Conservation (phyloP, 2,329 filamentous ascomycete genomes). For the Fusarium irregulare region DNA sequence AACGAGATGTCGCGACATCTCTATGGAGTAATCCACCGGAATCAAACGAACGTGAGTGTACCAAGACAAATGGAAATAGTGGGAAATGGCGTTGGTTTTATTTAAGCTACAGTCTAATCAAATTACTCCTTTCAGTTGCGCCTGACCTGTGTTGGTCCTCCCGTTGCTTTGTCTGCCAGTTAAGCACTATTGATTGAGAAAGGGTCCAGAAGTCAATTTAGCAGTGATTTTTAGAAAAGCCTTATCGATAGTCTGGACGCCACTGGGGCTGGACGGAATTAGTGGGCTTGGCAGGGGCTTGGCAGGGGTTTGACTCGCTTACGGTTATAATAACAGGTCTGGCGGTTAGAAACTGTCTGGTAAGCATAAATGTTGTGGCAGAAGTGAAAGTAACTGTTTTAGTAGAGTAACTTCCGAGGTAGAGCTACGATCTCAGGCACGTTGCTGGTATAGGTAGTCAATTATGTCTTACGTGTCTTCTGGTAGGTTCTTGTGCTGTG, state of each 20-base stretch:
- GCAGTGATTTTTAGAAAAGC: neutral
- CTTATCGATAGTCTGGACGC: neutral
- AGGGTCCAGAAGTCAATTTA: neutral
- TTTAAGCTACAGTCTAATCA: neutral
- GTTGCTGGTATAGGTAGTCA: too few species aligned
- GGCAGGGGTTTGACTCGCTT: accelerated
- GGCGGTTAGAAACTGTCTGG: neutral
- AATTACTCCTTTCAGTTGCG: neutral
- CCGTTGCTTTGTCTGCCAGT: too few species aligned
- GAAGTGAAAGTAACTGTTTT: neutral
- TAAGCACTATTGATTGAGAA: neutral
- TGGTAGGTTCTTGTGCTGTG: too few species aligned
- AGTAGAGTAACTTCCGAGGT: neutral
- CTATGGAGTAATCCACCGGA: neutral
- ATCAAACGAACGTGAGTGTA: neutral
- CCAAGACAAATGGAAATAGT: neutral
- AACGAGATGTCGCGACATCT: neutral
- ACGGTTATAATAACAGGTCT: neutral
- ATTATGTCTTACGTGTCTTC: too few species aligned
- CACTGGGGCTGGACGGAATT: neutral
- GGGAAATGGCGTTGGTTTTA: neutral
- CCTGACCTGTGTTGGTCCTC: neutral
- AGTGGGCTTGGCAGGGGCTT: neutral
- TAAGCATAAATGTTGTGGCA: neutral
- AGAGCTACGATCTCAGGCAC: too few species aligned